Base-by-base conservation (phyloP, 2,329 filamentous ascomycete species). In the Cephalotrichum gorgonifer region DNA sequence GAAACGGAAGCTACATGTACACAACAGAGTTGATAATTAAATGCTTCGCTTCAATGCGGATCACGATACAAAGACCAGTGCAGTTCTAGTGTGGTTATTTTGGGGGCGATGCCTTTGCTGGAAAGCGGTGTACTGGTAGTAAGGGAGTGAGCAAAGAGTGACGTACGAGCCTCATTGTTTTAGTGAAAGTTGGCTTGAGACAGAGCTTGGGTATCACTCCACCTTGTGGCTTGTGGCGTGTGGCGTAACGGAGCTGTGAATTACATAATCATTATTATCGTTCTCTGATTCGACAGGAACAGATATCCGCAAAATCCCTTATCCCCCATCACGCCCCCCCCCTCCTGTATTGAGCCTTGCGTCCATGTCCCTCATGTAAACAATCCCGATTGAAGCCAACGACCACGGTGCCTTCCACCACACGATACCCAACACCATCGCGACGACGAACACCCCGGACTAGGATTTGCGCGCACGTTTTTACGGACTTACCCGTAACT, bases 361-460 rank as follows among this genome's bases (percentile, higher is more conserved):
- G 30, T 33, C 12, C n/a, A 12, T 39, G 35, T 50, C 43, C 46
- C 52, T 54, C 50, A 53, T 54, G 54, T 56, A 55, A 55, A 56
- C 53, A 56, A 46, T 52, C 33, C 31, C 28, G 27, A 9, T 6
- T 14, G 31, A 27, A 12, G 28, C 27, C 30, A 35, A 50, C 48
- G 12, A 49, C 46, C 35, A 14, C 49, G 27, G 23, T 38, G 28
- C 38, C n/a, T 43, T 35, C 27, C 41, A 28, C 28, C 35, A 11
- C 17, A 39, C 17, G 7, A 20, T 22, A 22, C 35, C 35, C 35
- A 20, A 39, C n/a, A 7, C 39, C 47, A 38, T 49, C 28, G 47
- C 47, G 41, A 38, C 42, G 38, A 28, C 15, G 6, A 15, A 30
- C 12, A 23, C 17, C 8, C 17, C 14, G 17, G 20, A 48, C 20